These are phyloP conservation scores for Trypanosoma brucei DNA, from an alignment of 208 protist species.

Conservation along the genomic window DNA sequence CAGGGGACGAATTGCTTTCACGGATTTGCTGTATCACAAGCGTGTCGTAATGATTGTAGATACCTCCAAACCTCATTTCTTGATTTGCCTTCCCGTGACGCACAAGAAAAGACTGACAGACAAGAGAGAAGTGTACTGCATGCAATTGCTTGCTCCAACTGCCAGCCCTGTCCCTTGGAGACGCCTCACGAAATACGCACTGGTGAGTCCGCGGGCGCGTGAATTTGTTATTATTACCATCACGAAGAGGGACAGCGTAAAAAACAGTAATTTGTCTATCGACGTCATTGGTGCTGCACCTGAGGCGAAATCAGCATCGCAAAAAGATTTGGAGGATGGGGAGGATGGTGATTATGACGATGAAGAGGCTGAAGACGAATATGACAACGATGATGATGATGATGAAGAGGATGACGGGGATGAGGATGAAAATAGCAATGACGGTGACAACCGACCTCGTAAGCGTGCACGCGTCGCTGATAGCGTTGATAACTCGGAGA, in stretches of 20 bases:
- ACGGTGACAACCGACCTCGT: too few species aligned
- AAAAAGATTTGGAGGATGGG: too few species aligned
- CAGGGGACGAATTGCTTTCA: slow-evolving; percentile 29
- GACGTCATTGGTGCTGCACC: too few species aligned
- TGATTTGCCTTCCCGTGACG: slow-evolving; percentile 24
- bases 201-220: slow-evolving; percentile 8
- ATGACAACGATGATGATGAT: not conserved
- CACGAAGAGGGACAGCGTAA: not conserved
- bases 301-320: too few species aligned
- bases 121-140: not conserved
- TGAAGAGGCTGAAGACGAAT: not conserved
- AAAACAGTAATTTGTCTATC: too few species aligned
- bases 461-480: too few species aligned
- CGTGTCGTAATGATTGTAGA: slow-evolving; percentile 52
- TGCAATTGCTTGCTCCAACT: slow-evolving; percentile 24
- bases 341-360: slow-evolving; percentile 6
- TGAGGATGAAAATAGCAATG: not conserved
- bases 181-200: slow-evolving; percentile 1
- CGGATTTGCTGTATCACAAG: slow-evolving; percentile 34
- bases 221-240: slow-evolving; percentile 23
- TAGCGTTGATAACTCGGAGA: too few species aligned
- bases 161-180: slow-evolving; percentile 29
- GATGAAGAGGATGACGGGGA: not conserved
- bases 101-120: slow-evolving; percentile 5
- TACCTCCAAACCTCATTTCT: slow-evolving; percentile 40